These are phyloP conservation scores for Jamesozyma lodderae DNA, from an alignment of 805 yeast genomes.

Conservation along the genomic window DNA sequence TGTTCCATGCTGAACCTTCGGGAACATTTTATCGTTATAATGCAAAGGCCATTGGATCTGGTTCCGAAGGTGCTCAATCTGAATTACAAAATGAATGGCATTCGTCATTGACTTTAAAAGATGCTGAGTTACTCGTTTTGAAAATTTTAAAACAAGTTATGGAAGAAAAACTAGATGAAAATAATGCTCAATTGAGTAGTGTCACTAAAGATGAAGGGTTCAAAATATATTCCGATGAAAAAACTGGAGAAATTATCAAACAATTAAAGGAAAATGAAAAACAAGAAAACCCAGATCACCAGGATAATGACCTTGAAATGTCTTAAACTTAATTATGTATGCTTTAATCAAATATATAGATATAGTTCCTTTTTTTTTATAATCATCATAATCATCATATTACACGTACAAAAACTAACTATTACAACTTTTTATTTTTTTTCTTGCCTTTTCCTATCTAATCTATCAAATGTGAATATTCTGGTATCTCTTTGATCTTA, in stretches of 20 bases:
- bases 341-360: neutral
- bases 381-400: neutral
- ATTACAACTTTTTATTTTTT: neutral
- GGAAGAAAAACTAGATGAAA: constrained; percentile 96
- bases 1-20: constrained; percentile 97
- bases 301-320: constrained; percentile 31
- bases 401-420: neutral
- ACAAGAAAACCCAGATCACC: constrained; percentile 34
- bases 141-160: constrained; percentile 93
- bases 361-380: neutral
- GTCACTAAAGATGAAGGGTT: constrained; percentile 84
- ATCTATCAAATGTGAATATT: constrained; percentile 75
- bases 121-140: constrained; percentile 83
- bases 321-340: constrained; percentile 7
- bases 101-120: constrained; percentile 78
- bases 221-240: constrained; percentile 71
- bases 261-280: constrained; percentile 62
- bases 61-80: constrained; percentile 98
- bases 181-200: constrained; percentile 89
- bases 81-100: constrained; percentile 96
- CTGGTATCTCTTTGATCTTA: constrained; percentile 85
- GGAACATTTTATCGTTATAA: constrained; percentile 97
- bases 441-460: constrained; percentile 13
- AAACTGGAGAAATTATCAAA: constrained; percentile 73
- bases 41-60: constrained; percentile 98